Evolutionary conservation across 1,284 basidiomycete genomes (phyloP).

Genomic region (Apiotrichum montevideense): DNA sequence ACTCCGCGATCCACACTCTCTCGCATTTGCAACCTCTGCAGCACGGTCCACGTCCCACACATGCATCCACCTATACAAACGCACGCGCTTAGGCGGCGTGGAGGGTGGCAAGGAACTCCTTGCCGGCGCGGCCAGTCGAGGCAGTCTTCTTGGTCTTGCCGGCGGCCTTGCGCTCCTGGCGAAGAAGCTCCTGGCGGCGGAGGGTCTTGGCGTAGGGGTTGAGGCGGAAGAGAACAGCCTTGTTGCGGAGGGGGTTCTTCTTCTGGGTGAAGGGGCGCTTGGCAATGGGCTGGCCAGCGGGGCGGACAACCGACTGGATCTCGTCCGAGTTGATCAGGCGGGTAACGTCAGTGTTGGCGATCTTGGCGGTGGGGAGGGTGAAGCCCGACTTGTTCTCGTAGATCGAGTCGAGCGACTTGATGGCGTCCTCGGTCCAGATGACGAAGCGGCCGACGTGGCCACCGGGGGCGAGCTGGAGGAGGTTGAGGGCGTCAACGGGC

Average conservation of each 20-base stretch:
- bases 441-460: slow-evolving; percentile 98
- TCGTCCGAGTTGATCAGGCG: slow-evolving; percentile 97
- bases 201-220: slow-evolving; percentile 98
- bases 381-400: slow-evolving; percentile 97
- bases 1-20: too few species aligned
- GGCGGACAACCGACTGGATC: slow-evolving; percentile 91
- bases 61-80: slow-evolving; percentile 18
- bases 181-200: slow-evolving; percentile 70
- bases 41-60: too few species aligned
- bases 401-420: slow-evolving; percentile 85
- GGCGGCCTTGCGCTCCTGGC: slow-evolving; percentile 44
- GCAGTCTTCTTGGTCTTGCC: slow-evolving; percentile 45
- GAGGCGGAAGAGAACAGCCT: slow-evolving; percentile 92
- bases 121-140: slow-evolving; percentile 57
- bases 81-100: slow-evolving; percentile 65
- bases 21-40: too few species aligned
- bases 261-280: slow-evolving; percentile 88
- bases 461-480: slow-evolving; percentile 98
- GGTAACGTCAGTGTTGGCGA: slow-evolving; percentile 93
- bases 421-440: slow-evolving; percentile 98
- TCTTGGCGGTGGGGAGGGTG: slow-evolving; percentile 87
- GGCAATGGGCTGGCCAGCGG: slow-evolving; percentile 54
- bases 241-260: slow-evolving; percentile 99
- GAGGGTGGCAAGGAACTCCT: slow-evolving; percentile 80
- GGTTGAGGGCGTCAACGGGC: slow-evolving; percentile 90